Base-by-base conservation (phyloP, 768 basidiomycete genomes). In the Candolleomyces aberdarensis region DNA sequence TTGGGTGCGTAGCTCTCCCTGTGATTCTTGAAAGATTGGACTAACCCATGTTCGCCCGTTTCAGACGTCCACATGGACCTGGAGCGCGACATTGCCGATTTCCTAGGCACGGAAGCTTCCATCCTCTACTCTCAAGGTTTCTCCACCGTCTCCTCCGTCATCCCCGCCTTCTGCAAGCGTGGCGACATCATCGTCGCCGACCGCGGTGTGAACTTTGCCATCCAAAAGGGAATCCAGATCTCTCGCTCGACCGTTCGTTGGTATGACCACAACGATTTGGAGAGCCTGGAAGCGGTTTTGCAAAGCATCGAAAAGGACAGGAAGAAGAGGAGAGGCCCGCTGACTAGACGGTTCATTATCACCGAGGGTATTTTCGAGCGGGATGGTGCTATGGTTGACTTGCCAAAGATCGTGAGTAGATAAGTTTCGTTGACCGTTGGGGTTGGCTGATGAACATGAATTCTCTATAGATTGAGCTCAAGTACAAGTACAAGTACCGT, bases 141-240 rank as follows among this genome's bases (percentile, higher is more conserved):
- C 73, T 86, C 92, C 9, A 94, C 94, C 58, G 86, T 94, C 64
- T 87, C 92, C 3, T 96, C 94, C 15, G 94, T 96, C 68, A 97
- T 98, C 62, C 94, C 97, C 0, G 93, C 97, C 1, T 99, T 98
- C 75, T 93, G 91, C 80, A 98, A 99, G 72, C 87, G 96, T 63
- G 96, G 95, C 1, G 96, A 99, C 69, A 86, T 99, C 69, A 96
- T 99, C 68, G 92, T 99, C n/a, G 95, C 94, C 3, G 96, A 99
- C 74, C 87, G 94, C n/a, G 85, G 88, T n/a, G 88, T 95, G 66
- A 96, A 92, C 74, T 94, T 98, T 72, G 87, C 92, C 15, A 92
- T 98, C 58, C 96, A 98, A 72, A 96, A 95, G 74, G 97, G 96
- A 17, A 86, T 98, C 31, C 91, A 96, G 71, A 94, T 98, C 62